These are phyloP conservation scores for Penicillium sp. DNA, from an alignment of 2,329 filamentous ascomycete genomes.

Conservation along the genomic window DNA sequence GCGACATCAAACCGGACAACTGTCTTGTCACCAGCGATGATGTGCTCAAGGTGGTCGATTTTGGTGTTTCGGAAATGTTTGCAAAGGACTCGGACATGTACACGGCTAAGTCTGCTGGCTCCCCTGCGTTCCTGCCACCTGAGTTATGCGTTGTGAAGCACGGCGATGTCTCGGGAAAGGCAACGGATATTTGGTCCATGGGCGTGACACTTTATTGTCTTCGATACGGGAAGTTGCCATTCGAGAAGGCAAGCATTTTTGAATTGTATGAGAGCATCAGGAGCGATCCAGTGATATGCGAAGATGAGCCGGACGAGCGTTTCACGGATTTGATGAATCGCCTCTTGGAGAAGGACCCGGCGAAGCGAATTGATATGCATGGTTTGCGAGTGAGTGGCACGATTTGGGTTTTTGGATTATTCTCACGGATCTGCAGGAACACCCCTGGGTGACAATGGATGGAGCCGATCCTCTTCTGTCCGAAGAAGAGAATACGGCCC, in stretches of 20 bases:
- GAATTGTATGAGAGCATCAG: constrained; percentile 90
- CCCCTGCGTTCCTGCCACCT: constrained; percentile 89
- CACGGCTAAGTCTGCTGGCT: constrained; percentile 89
- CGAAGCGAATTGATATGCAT: constrained; percentile 77
- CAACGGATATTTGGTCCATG: constrained; percentile 98
- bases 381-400: constrained; percentile 68
- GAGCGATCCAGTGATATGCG: constrained; percentile 63
- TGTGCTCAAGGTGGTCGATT: constrained; percentile 95
- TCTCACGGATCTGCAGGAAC: constrained; percentile 57
- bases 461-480: constrained; percentile 77
- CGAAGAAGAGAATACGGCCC: constrained; percentile 79
- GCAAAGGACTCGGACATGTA: constrained; percentile 84
- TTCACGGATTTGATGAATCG: constrained; percentile 73
- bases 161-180: constrained; percentile 81
- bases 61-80: constrained; percentile 99
- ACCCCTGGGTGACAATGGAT: constrained; percentile 86
- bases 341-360: constrained; percentile 81
- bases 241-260: constrained; percentile 73
- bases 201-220: constrained; percentile 92
- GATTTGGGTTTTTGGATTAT: background rate
- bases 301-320: constrained; percentile 62
- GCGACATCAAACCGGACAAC: constrained; percentile 98
- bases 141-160: constrained; percentile 87
- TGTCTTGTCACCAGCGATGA: constrained; percentile 86
- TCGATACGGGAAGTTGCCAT: constrained; percentile 83